A percentile compares a stretch with the other conserved stretches of the same genome.
Conservation (phyloP, 495 filamentous ascomycete species). For the Staphylotrichum tortipilum region DNA sequence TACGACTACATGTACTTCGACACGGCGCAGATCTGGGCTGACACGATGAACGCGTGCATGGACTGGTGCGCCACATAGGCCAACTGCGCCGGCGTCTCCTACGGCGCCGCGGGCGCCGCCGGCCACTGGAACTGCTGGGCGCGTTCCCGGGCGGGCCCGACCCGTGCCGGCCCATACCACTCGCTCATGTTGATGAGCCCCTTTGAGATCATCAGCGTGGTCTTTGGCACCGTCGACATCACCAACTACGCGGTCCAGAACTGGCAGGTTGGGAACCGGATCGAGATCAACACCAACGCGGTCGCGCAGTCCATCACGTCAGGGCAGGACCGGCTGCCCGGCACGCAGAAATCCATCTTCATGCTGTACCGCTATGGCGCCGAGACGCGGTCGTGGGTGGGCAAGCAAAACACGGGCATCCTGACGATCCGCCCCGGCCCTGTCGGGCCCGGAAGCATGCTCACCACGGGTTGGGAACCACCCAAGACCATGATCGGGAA, state of each 20-base stretch:
- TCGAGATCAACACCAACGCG: conserved; percentile 4
- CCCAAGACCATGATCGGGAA: no score
- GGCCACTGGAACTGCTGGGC: background rate
- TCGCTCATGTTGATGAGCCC: background rate
- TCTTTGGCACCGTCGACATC: conserved; percentile 4
- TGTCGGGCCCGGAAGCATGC: background rate
- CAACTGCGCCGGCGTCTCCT: background rate
- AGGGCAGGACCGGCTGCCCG: background rate
- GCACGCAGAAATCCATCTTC: background rate
- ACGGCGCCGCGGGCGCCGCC: background rate
- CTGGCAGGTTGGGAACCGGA: background rate
- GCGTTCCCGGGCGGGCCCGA: background rate
- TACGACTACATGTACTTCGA: background rate
- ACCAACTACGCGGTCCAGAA: background rate
- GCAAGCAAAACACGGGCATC: background rate
- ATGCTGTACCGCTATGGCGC: conserved; percentile 6
- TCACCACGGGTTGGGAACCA: no score
- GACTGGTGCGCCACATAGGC: background rate
- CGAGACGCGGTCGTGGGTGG: conserved; percentile 1
- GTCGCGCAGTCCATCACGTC: background rate
- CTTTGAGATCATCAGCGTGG: background rate
- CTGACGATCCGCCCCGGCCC: background rate
- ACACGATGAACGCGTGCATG: background rate
- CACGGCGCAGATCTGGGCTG: background rate
- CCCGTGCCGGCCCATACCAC: background rate